phyloP scores from a whole-genome alignment of 2,329 filamentous ascomycete species.

The Neofusicoccum sp. region DNA sequence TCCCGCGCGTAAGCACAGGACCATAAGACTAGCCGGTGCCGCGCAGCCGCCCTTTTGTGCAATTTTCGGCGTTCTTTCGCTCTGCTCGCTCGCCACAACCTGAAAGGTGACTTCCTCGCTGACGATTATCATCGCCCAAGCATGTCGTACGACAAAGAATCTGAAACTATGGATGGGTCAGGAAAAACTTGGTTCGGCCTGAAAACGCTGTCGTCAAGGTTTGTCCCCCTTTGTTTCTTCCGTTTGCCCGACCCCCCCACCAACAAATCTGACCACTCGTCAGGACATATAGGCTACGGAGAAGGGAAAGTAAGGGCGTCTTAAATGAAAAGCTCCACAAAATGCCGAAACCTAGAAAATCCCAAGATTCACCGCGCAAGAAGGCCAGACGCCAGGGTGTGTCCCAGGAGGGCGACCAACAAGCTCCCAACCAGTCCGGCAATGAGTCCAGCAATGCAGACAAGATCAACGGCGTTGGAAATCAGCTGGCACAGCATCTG shows the following conservation, averaged over 20 bases:
- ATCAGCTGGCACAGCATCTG: background rate
- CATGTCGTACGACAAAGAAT: conserved; percentile 4
- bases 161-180: conserved; percentile 7
- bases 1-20: background rate
- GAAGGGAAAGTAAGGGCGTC: background rate
- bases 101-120: conserved; percentile 1
- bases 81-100: background rate
- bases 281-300: conserved; percentile 4
- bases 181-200: conserved; percentile 6
- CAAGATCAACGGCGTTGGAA: background rate
- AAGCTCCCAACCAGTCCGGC: background rate
- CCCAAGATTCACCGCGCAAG: conserved; percentile 6
- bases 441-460: background rate
- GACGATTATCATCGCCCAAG: background rate
- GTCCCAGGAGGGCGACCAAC: background rate
- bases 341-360: background rate
- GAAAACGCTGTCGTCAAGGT: background rate
- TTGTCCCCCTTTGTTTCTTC: background rate
- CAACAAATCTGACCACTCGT: background rate
- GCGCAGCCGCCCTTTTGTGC: background rate
- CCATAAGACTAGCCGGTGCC: background rate
- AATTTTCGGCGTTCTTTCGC: background rate
- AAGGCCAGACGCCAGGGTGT: background rate
- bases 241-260: background rate
- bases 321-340: background rate